Conservation (phyloP, 129 eudicot genomes). For the Saussurea involucrata region DNA sequence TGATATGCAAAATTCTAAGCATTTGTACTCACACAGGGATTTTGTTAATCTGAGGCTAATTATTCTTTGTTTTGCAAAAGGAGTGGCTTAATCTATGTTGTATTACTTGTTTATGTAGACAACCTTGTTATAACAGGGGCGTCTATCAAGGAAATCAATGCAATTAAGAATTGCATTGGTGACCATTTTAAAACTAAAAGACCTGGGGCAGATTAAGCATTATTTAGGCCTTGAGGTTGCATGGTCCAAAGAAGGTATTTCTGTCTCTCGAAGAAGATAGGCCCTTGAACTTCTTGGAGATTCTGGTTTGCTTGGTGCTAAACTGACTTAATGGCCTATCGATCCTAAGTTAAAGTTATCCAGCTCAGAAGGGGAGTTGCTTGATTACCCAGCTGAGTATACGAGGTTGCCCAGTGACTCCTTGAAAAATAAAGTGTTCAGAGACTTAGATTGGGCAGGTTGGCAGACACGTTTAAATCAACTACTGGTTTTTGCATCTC, state of each 20-base stretch:
- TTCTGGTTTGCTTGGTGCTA: neutral
- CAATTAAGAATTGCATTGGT: neutral
- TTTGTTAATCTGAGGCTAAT: neutral
- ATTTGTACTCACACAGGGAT: neutral
- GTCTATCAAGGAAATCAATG: neutral
- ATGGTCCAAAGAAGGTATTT: neutral
- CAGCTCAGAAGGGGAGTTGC: neutral
- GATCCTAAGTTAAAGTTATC: neutral
- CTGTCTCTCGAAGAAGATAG: neutral
- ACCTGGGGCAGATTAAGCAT: no score
- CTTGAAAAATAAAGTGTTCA: neutral
- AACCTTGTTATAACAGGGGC: neutral
- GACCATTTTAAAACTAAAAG: no score
- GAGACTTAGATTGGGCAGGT: no score
- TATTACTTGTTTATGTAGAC: neutral
- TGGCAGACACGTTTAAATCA: no score
- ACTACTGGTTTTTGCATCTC: no score
- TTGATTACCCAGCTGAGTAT: neutral
- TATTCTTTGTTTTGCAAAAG: neutral
- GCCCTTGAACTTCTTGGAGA: neutral
- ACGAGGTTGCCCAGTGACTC: neutral
- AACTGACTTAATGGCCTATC: neutral
- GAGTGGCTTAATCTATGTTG: neutral
- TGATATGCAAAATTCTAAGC: neutral
- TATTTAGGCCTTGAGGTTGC: neutral